These are phyloP conservation scores for Yamadazyma membranifaciens DNA, from an alignment of 1,139 yeast species.

Conservation along the genomic window DNA sequence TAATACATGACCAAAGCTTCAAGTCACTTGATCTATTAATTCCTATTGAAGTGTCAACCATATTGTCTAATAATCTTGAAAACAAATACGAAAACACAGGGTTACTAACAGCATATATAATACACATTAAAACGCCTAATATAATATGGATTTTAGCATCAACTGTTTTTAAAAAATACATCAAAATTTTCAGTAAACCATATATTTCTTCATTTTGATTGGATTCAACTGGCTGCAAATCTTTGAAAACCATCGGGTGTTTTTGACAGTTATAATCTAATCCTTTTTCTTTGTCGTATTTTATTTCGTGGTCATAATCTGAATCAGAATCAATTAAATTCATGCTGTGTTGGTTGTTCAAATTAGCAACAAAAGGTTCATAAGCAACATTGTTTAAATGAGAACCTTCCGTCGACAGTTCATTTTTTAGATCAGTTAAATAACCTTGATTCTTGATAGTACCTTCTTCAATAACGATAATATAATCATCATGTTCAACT, in stretches of 20 bases:
- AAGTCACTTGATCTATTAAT: conserved; percentile 25
- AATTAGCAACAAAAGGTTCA: background rate
- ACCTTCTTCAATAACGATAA: conserved; percentile 62
- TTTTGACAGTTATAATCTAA: conserved; percentile 18
- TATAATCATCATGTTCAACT: conserved; percentile 52
- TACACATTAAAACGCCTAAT: conserved; percentile 53
- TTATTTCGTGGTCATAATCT: conserved; percentile 5
- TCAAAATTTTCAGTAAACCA: conserved; percentile 12
- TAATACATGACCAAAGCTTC: conserved; percentile 63
- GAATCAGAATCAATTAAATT: conserved; percentile 1
- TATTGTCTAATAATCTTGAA: conserved; percentile 61
- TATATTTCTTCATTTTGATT: conserved; percentile 15
- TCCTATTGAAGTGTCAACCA: conserved; percentile 45
- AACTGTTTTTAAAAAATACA: conserved; percentile 17
- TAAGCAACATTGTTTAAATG: conserved; percentile 3
- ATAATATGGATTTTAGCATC: conserved; percentile 34
- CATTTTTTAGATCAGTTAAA: conserved; percentile 13
- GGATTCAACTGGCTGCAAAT: conserved; percentile 13
- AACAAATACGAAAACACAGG: conserved; percentile 82
- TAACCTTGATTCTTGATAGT: conserved; percentile 32
- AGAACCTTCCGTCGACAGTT: conserved; percentile 14
- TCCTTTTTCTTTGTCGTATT: conserved; percentile 1
- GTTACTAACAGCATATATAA: conserved; percentile 59
- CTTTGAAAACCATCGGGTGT: conserved; percentile 26
- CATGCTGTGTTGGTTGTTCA: background rate